Percentiles rank a stretch among this genome's conserved stretches.
phyloP scores from a whole-genome alignment of 805 yeast species.

The Ogataea degrootiae region DNA sequence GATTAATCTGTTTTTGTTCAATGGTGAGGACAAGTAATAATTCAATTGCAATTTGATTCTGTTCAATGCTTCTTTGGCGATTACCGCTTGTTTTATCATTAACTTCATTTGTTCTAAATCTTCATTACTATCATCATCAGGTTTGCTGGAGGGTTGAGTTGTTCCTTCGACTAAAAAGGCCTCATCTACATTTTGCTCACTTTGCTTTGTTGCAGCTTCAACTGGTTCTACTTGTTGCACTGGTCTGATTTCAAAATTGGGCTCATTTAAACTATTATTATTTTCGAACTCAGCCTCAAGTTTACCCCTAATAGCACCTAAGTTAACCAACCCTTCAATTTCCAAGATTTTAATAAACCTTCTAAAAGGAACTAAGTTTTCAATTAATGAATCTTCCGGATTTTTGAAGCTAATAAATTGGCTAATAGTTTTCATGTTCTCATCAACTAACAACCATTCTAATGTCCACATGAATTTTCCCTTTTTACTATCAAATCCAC shows the following conservation, averaged over 20 bases:
- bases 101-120: neutral
- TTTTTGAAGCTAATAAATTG: constrained; percentile 34
- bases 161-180: neutral
- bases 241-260: too few relatives aligned
- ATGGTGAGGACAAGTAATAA: constrained; percentile 9
- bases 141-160: too few relatives aligned
- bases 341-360: constrained; percentile 31
- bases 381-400: constrained; percentile 33
- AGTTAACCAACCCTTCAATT: constrained; percentile 23
- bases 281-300: neutral
- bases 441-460: constrained; percentile 55
- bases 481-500: constrained; percentile 62
- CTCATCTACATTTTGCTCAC: too few relatives aligned
- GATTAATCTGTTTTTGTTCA: constrained; percentile 29
- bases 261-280: neutral
- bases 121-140: too few relatives aligned
- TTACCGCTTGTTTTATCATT: neutral
- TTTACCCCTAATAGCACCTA: constrained; percentile 12
- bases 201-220: too few relatives aligned
- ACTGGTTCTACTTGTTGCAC: too few relatives aligned
- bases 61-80: constrained; percentile 1
- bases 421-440: constrained; percentile 9
- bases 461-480: constrained; percentile 73
- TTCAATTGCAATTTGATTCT: constrained; percentile 4
- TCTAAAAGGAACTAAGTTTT: constrained; percentile 39